Evolutionary conservation across 768 basidiomycete species (phyloP).

Genomic region (Lactarius hengduanensis): DNA sequence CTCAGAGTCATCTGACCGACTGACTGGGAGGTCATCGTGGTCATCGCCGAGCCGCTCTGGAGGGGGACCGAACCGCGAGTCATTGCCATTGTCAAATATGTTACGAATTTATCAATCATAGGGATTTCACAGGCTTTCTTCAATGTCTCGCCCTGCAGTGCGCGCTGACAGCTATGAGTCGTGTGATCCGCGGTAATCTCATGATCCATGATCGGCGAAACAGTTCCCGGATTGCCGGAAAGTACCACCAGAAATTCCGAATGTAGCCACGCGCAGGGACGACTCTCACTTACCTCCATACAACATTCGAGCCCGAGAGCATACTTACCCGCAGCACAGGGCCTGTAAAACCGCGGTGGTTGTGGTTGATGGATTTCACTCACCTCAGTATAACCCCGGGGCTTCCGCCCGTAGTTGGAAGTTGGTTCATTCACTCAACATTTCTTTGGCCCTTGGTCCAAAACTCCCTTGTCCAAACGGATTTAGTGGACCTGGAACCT

Average conservation of each 20-base stretch:
- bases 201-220: too few relatives aligned
- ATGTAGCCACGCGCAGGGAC: neutral
- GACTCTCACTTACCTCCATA: neutral
- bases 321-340: neutral
- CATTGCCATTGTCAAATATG: neutral
- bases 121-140: neutral
- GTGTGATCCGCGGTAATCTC: too few relatives aligned
- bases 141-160: too few relatives aligned
- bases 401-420: neutral
- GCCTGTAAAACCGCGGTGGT: neutral
- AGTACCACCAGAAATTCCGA: too few relatives aligned
- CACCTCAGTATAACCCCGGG: neutral
- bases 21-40: too few relatives aligned
- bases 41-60: too few relatives aligned
- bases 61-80: too few relatives aligned
- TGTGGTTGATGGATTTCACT: neutral
- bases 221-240: neutral
- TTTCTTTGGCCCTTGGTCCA: neutral
- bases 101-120: neutral
- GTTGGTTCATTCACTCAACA: neutral
- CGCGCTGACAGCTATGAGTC: too few relatives aligned
- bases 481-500: conserved; percentile 1
- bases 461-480: neutral
- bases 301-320: neutral
- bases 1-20: too few relatives aligned